Base-by-base conservation (phyloP, 2,329 filamentous ascomycete species). In the Phialemoniopsis sp. region DNA sequence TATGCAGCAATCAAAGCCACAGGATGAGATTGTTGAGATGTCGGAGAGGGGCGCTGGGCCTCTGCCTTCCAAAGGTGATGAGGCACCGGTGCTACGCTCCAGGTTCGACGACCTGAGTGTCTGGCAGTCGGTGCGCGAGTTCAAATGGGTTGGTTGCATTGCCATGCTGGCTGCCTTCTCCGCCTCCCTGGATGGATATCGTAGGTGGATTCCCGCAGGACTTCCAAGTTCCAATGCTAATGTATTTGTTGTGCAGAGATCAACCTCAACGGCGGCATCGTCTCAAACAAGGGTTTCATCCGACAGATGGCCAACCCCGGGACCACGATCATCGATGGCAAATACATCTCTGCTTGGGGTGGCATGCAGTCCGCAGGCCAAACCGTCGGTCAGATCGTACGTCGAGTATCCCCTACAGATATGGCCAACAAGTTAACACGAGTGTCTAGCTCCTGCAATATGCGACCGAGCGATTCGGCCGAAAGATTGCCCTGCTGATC, bases 151-250 rank as follows among this genome's bases (percentile, higher is more conserved):
- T 1, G 58, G 56, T 0, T 14, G 49, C 18, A 56, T 67, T 17
- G 62, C 61, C 3, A 68, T 67, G 63, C 40, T 47, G 35, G 64
- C 62, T 5, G 60, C 65, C 1, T 69, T 68, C 36, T 59, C 56
- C 34, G 64, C 64, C 13, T 58, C 64, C 1, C 47, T 67, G 0
- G 65, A 68, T 48, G 65, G 65, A 3, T 68, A 68, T 38, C 65
- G 61, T 64, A 46, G 15, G 49, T 35, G 2, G 13, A 32, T 5
- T 9, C n/a, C n/a, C n/a, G n/a, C n/a, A n/a, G n/a, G n/a, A n/a
- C n/a, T 8, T 26, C 13, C 17, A n/a, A n/a, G n/a, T n/a, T n/a
- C n/a, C n/a, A n/a, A n/a, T n/a, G n/a, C n/a, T n/a, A n/a, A n/a
- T n/a, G n/a, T n/a, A n/a, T n/a, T n/a, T n/a, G n/a, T n/a, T n/a